Conservation (phyloP, 1,139 yeast species). For the Nakaseomyces kungkrabaensis region DNA sequence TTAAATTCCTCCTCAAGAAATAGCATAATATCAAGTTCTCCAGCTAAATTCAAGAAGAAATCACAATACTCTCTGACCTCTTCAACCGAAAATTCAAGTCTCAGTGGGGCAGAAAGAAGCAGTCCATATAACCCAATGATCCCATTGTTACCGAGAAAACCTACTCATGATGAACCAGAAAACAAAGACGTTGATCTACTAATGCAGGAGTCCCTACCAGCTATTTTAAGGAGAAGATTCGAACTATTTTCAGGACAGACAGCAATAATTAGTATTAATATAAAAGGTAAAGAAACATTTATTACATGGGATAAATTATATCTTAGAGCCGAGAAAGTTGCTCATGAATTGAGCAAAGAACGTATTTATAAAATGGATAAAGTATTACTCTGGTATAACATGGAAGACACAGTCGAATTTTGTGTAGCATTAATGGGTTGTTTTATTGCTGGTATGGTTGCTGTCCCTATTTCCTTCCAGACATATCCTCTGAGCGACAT, state of each 20-base stretch:
- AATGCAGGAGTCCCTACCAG: slow-evolving; percentile 51
- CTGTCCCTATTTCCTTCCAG: slow-evolving; percentile 82
- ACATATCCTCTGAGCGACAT: slow-evolving; percentile 56
- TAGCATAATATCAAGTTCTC: slow-evolving; percentile 5
- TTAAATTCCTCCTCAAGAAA: slow-evolving; percentile 17
- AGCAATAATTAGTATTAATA: slow-evolving; percentile 65
- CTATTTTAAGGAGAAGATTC: slow-evolving; percentile 66
- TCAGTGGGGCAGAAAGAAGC: slow-evolving; percentile 4
- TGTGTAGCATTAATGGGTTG: slow-evolving; percentile 83
- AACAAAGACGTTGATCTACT: slow-evolving; percentile 16
- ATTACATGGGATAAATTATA: slow-evolving; percentile 90
- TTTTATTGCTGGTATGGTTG: slow-evolving; percentile 86
- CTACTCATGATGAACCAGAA: slow-evolving; percentile 11
- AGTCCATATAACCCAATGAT: slow-evolving; percentile 32
- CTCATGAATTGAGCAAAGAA: slow-evolving; percentile 74
- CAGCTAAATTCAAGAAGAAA: slow-evolving; percentile 11
- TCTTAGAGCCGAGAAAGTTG: slow-evolving; percentile 74
- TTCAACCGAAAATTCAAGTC: slow-evolving; percentile 11
- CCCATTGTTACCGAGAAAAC: slow-evolving; percentile 53
- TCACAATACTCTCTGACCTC: slow-evolving; percentile 11
- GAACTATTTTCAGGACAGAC: slow-evolving; percentile 51
- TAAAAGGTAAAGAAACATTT: slow-evolving; percentile 69
- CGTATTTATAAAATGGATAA: slow-evolving; percentile 72
- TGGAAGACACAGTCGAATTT: slow-evolving; percentile 76
- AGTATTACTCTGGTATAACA: slow-evolving; percentile 75